Evolutionary conservation across 257 asterid genomes (phyloP).

Genomic region (Thymus mandschuricus): DNA sequence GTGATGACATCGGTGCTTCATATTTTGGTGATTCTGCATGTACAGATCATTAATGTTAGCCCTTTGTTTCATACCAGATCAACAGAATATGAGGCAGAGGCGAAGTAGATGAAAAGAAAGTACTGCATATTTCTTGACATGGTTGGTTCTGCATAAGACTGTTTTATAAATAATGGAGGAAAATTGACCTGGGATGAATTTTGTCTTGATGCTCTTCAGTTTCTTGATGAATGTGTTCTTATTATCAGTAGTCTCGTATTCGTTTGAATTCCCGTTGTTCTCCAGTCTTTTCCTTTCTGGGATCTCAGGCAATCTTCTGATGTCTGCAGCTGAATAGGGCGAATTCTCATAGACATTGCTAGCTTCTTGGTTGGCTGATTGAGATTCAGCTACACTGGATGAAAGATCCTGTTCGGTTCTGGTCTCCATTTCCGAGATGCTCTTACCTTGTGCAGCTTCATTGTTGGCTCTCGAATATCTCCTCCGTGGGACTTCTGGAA

Average conservation of each 20-base stretch:
- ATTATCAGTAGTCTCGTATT: constrained; percentile 21
- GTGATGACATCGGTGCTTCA: constrained; percentile 44
- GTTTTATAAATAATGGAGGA: neutral
- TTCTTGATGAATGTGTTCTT: constrained; percentile 35
- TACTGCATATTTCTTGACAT: too few species aligned
- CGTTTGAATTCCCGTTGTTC: too few species aligned
- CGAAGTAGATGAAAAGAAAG: too few species aligned
- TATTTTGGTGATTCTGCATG: constrained; percentile 40
- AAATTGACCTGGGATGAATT: constrained; percentile 44
- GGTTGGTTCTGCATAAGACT: too few species aligned
- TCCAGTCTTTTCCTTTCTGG: constrained; percentile 48
- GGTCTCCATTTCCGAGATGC: constrained; percentile 10
- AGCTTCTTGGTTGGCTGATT: constrained; percentile 10
- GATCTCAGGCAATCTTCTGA: constrained; percentile 45
- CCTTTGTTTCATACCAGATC: neutral
- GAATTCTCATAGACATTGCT: constrained; percentile 26
- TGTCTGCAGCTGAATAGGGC: constrained; percentile 23
- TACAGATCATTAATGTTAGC: neutral
- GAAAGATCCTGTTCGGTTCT: constrained; percentile 24
- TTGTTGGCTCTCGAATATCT: constrained; percentile 22
- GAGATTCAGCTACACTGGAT: constrained; percentile 30
- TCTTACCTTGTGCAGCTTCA: constrained; percentile 32
- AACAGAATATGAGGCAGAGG: too few species aligned
- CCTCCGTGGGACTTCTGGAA: constrained; percentile 55
- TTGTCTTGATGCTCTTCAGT: constrained; percentile 40